phyloP scores from a whole-genome alignment of 2,329 filamentous ascomycete species.

The Pseudocercospora crystallina region DNA sequence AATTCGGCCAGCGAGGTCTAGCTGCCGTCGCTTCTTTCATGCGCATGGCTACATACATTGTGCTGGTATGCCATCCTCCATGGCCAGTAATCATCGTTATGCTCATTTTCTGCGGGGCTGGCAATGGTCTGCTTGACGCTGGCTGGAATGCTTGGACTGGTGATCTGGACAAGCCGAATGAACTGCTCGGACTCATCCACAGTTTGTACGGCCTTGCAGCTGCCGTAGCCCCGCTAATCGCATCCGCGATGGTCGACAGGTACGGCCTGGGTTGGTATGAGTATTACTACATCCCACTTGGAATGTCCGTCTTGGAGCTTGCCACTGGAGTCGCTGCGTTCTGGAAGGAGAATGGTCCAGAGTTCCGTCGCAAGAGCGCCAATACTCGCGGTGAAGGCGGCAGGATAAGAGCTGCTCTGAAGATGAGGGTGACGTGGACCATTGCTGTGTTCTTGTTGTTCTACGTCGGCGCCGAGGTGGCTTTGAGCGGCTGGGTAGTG shows the following conservation, averaged over 20 bases:
- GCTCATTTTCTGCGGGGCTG: conserved; percentile 63
- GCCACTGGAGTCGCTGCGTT: conserved; percentile 3
- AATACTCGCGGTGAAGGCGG: conserved; percentile 8
- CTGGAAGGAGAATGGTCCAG: conserved; percentile 6
- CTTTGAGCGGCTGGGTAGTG: conserved; percentile 15
- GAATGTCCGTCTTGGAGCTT: conserved; percentile 2
- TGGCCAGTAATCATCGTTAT: conserved; percentile 63
- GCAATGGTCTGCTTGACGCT: conserved; percentile 64
- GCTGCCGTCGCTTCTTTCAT: conserved; percentile 60
- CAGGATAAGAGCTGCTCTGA: conserved; percentile 8
- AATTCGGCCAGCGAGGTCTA: conserved; percentile 65
- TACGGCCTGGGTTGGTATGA: conserved; percentile 61
- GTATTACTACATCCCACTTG: conserved; percentile 63
- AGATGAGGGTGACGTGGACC: conserved; percentile 14
- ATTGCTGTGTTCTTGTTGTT: conserved; percentile 14
- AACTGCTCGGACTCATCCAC: conserved; percentile 68
- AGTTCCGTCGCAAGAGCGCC: conserved; percentile 7
- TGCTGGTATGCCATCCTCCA: conserved; percentile 63
- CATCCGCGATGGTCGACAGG: conserved; percentile 67
- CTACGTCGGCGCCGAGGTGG: conserved; percentile 16
- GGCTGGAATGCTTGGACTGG: conserved; percentile 61
- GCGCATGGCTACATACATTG: conserved; percentile 62
- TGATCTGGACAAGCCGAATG: conserved; percentile 70
- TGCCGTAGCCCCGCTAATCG: conserved; percentile 64
- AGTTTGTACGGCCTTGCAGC: conserved; percentile 69